A percentile compares a stretch with the other conserved stretches of the same genome.
Conservation (phyloP, 2,329 filamentous ascomycete genomes). For the Cladosporium sp. region DNA sequence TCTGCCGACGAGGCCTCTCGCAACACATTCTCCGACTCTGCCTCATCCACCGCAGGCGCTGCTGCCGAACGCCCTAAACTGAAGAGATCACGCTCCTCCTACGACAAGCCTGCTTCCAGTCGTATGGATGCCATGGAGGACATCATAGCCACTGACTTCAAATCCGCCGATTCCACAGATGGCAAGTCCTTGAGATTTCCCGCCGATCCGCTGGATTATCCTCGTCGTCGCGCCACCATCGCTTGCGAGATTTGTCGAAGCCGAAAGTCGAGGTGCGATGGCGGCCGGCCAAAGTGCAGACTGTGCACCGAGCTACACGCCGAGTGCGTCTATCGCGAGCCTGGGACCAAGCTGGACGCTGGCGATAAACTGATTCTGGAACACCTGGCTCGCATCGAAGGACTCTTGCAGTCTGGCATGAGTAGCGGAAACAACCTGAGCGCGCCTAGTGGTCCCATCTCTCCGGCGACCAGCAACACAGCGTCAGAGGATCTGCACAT, state of each 20-base stretch:
- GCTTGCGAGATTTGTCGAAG: slow-evolving; percentile 32
- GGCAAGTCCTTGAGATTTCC: slow-evolving; percentile 8
- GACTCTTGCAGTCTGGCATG: slow-evolving; percentile 67
- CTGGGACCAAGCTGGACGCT: slow-evolving; percentile 79
- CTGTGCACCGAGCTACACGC: slow-evolving; percentile 77
- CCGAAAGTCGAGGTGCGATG: slow-evolving; percentile 31
- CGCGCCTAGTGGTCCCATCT: slow-evolving; percentile 22
- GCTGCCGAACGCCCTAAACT: slow-evolving; percentile 5
- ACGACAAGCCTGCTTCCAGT: slow-evolving; percentile 19
- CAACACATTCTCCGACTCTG: slow-evolving; percentile 5
- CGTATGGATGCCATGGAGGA: slow-evolving; percentile 9
- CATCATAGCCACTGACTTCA: slow-evolving; percentile 13
- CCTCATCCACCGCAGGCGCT: neutral
- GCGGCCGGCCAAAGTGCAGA: slow-evolving; percentile 69
- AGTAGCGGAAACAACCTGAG: neutral
- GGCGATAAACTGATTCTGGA: slow-evolving; percentile 83
- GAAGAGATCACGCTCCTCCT: slow-evolving; percentile 15
- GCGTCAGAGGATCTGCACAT: slow-evolving; percentile 37
- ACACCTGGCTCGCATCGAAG: slow-evolving; percentile 71
- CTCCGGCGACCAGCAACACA: slow-evolving; percentile 46
- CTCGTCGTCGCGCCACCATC: slow-evolving; percentile 29
- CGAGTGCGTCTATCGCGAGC: slow-evolving; percentile 79
- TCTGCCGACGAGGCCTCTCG: slow-evolving; percentile 11
- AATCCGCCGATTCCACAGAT: slow-evolving; percentile 7
- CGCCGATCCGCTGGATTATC: slow-evolving; percentile 29